A percentile compares a stretch with the other conserved stretches of the same genome.
phyloP scores from a whole-genome alignment of 192 early-diverging fungal species.

The Anaeromyces robustus region DNA sequence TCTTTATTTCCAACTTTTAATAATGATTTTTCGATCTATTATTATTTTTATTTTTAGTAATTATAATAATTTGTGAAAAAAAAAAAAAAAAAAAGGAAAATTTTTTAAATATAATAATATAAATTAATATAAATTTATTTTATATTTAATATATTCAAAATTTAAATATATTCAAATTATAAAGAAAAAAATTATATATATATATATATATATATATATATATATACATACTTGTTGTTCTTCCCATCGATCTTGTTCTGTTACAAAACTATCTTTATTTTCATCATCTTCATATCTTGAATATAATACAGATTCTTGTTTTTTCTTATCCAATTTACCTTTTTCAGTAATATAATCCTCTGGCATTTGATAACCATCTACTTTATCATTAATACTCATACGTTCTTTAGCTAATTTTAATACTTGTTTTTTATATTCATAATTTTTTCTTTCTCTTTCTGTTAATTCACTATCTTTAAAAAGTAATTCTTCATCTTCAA shows the following conservation, averaged over 20 bases:
- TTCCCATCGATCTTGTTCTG: slow-evolving; percentile 92
- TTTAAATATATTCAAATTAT: no score
- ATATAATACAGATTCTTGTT: slow-evolving; percentile 76
- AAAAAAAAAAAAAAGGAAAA: no score
- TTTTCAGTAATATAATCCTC: slow-evolving; percentile 94
- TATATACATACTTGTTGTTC: slow-evolving; percentile 57
- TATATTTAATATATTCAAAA: no score
- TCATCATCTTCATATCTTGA: slow-evolving; percentile 71
- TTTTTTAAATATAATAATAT: no score
- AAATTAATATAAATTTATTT: no score
- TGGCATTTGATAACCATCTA: slow-evolving; percentile 74
- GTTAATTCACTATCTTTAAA: slow-evolving; percentile 62
- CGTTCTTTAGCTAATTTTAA: slow-evolving; percentile 71
- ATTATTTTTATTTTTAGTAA: neutral
- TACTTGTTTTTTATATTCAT: slow-evolving; percentile 75
- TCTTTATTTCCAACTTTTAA: slow-evolving; percentile 32
- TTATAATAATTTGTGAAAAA: no score
- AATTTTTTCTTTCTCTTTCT: slow-evolving; percentile 53
- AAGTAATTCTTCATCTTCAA: slow-evolving; percentile 75
- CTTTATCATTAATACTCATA: slow-evolving; percentile 54
- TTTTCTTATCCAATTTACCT: slow-evolving; percentile 91
- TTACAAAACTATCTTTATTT: slow-evolving; percentile 38
- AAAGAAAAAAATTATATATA: no score
- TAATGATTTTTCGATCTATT: slow-evolving; percentile 21
- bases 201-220: slow-evolving; percentile 19